Evolutionary conservation across 2,329 filamentous ascomycete species (phyloP).

Genomic region (Ophiostoma himal-ulmi): DNA sequence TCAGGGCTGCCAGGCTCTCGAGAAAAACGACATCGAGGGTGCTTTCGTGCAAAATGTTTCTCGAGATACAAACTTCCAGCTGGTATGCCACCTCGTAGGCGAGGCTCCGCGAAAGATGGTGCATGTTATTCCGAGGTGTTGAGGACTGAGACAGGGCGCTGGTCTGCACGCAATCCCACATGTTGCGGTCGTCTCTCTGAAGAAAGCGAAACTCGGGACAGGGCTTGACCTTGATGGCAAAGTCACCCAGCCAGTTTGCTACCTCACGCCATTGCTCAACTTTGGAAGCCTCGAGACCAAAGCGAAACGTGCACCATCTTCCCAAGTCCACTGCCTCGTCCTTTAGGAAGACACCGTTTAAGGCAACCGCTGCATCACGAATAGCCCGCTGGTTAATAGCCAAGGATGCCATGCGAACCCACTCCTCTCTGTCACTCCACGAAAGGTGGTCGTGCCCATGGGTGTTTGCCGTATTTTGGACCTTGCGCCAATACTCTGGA

Average conservation of each 20-base stretch:
- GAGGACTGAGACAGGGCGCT: background rate
- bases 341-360: constrained; percentile 32
- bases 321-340: constrained; percentile 46
- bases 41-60: constrained; percentile 69
- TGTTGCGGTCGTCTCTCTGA: constrained; percentile 25
- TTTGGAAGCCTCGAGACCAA: constrained; percentile 35
- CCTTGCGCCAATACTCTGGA: constrained; percentile 43
- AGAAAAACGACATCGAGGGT: constrained; percentile 65
- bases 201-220: constrained; percentile 23
- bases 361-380: constrained; percentile 35
- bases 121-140: constrained; percentile 18
- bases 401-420: constrained; percentile 47
- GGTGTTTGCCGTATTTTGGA: constrained; percentile 31
- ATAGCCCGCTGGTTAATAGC: constrained; percentile 33
- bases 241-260: constrained; percentile 57
- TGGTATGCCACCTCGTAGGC: constrained; percentile 77
- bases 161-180: constrained; percentile 25
- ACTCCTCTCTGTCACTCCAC: constrained; percentile 42
- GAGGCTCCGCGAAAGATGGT: constrained; percentile 35
- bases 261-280: constrained; percentile 38
- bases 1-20: constrained; percentile 48
- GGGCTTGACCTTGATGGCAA: constrained; percentile 52
- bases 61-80: constrained; percentile 87
- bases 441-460: constrained; percentile 31
- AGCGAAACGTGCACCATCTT: constrained; percentile 51